These are phyloP conservation scores for Monosporascus sp. DNA, from an alignment of 2,329 filamentous ascomycete genomes.

Conservation along the genomic window DNA sequence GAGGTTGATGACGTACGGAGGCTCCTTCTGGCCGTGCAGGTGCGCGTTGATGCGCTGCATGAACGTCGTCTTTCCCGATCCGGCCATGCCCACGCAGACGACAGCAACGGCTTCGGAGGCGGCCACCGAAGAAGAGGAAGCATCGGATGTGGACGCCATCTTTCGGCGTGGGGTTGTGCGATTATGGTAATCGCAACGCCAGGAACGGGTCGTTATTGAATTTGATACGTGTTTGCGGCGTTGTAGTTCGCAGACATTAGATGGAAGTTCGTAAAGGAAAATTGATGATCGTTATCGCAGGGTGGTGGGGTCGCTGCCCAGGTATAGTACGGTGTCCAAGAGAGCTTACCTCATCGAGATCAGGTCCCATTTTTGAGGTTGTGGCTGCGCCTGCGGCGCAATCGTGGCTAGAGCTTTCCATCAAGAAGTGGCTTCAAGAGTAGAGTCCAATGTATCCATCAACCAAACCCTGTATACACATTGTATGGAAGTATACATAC, in stretches of 20 bases:
- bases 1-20: conserved; percentile 94
- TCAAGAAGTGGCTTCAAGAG: too few species aligned
- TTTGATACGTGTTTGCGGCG: too few species aligned
- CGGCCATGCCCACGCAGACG: conserved; percentile 96
- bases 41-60: conserved; percentile 98
- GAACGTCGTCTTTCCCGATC: conserved; percentile 98
- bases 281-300: not conserved
- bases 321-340: too few species aligned
- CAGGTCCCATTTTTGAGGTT: too few species aligned
- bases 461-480: too few species aligned
- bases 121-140: conserved; percentile 1
- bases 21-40: conserved; percentile 72
- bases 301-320: conserved; percentile 1
- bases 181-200: not conserved
- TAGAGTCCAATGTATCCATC: too few species aligned
- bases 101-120: conserved; percentile 48
- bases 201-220: too few species aligned
- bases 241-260: too few species aligned
- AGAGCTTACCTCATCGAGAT: too few species aligned
- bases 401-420: too few species aligned
- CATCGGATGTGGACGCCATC: conserved; percentile 2
- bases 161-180: not conserved
- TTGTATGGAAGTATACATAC: too few species aligned
- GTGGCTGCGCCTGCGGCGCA: too few species aligned
- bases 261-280: not conserved